Base-by-base conservation (phyloP, 176 grass and related monocot species). In the Lolium multiflorum region DNA sequence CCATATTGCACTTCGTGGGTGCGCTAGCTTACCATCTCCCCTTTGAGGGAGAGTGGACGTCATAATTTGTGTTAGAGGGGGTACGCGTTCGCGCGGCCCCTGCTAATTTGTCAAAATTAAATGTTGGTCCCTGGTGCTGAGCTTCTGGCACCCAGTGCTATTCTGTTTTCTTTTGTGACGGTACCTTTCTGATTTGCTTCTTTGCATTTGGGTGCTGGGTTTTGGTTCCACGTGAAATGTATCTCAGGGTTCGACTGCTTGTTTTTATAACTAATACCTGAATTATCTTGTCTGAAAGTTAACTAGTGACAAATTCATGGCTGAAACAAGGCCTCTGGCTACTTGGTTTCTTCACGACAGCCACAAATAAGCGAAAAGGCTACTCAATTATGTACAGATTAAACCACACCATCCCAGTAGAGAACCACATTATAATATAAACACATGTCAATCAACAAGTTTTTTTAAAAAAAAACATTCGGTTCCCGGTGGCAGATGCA, bases 11-110 rank as follows among this genome's bases (percentile, higher is more conserved):
- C 88, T 35, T 41, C 4, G 78, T 21, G 41, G 78, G 62, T 1
- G 88, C 44, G 91, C 18, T 93, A 41, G 81, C 65, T 31, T 86
- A 89, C 84, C 87, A 90, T 84, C 91, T 92, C 75, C 91, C n/a
- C 74, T 26, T 6, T 26, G 70, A 0, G 81, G 71, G 81, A 87
- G 91, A 90, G 48, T 88, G 85, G 85, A 79, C 50, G 72, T 93
- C 77, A 7, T 90, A 91, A 94, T 91, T 91, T 94, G 79, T 94
- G 68, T 0, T 0, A 66, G 60, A 44, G 78, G 88, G 88, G 89
- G 86, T 91, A 91, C 15, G 83, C 54, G 86, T 91, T 7, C 70
- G 92, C 87, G 76, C 76, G 80, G 46, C 80, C 81, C 80, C 48
- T 80, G 21, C 7, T 25, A 84, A 84, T 37, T 66, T 6, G 2